Evolutionary conservation across 441 rosid genomes (phyloP).

Genomic region (Rhodomyrtus psidioides): DNA sequence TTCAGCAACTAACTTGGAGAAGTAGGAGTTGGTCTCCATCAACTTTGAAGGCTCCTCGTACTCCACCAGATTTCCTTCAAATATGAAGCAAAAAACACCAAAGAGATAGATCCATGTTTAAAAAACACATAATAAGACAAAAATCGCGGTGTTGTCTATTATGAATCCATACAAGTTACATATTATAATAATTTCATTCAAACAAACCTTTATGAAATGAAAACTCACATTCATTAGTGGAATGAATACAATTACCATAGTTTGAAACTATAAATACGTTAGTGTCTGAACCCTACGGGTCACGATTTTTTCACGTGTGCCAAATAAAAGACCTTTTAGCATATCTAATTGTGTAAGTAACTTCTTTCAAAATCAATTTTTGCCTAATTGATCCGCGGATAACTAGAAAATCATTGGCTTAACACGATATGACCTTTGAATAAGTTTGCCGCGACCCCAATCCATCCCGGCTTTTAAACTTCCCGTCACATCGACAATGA

Average conservation of each 20-base stretch:
- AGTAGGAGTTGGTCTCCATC: slow-evolving; percentile 60
- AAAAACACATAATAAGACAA: not conserved
- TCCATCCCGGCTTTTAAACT: not conserved
- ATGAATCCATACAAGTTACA: not conserved
- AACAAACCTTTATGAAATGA: not conserved
- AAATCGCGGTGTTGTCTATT: not conserved
- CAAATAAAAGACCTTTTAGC: not conserved
- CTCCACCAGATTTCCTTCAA: slow-evolving; percentile 61
- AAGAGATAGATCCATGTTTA: not conserved
- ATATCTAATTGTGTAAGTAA: too few relatives aligned
- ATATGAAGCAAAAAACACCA: not conserved
- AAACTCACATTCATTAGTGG: not conserved
- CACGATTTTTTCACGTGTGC: not conserved
- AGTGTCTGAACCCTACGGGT: not conserved
- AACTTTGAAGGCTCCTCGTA: slow-evolving; percentile 69
- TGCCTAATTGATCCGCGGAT: not conserved
- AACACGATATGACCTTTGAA: not conserved
- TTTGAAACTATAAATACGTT: too few relatives aligned
- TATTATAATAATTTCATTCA: not conserved
- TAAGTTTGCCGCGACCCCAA: not conserved
- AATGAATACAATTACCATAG: too few relatives aligned
- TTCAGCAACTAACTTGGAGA: slow-evolving; percentile 79
- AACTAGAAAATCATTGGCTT: not conserved
- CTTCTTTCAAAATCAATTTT: not conserved
- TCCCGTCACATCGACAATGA: not conserved